These are phyloP conservation scores for Xylaria sp. DNA, from an alignment of 2,329 filamentous ascomycete genomes.

Conservation along the genomic window DNA sequence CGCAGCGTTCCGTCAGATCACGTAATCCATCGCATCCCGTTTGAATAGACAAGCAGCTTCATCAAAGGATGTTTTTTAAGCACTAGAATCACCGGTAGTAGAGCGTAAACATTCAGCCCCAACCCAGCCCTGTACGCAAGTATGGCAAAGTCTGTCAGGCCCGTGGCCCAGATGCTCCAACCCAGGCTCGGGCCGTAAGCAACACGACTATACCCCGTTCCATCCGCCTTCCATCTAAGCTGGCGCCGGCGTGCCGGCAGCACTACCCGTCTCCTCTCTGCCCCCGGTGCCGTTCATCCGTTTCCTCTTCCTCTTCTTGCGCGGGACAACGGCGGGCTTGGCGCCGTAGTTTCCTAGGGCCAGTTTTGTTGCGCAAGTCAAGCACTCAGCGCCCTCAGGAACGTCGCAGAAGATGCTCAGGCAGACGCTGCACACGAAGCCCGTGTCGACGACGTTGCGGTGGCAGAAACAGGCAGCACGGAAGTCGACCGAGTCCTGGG, in stretches of 20 bases:
- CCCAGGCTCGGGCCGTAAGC: too few relatives aligned
- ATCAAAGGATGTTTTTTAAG: too few relatives aligned
- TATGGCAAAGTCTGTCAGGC: too few relatives aligned
- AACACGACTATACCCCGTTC: background rate
- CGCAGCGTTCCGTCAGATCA: background rate
- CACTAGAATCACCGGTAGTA: too few relatives aligned
- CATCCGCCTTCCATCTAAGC: background rate
- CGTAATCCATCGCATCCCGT: too few relatives aligned
- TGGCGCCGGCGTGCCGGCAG: conserved; percentile 61
- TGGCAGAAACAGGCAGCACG: conserved; percentile 99
- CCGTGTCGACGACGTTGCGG: conserved; percentile 84
- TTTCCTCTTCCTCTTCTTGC: conserved; percentile 71
- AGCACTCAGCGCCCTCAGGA: conserved; percentile 68
- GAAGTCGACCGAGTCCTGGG: conserved; percentile 89
- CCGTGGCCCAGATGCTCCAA: too few relatives aligned
- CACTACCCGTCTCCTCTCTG: conserved; percentile 63
- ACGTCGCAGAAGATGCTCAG: conserved; percentile 87
- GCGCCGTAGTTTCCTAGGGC: conserved; percentile 76
- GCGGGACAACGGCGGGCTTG: conserved; percentile 75
- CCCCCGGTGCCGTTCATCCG: conserved; percentile 54
- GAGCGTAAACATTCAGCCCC: too few relatives aligned
- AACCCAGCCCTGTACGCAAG: too few relatives aligned
- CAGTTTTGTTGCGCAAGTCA: conserved; percentile 82
- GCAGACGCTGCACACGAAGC: conserved; percentile 95
- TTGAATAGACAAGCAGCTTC: too few relatives aligned